These are phyloP conservation scores for Alternaria rosae DNA, from an alignment of 2,329 filamentous ascomycete genomes.

Conservation along the genomic window DNA sequence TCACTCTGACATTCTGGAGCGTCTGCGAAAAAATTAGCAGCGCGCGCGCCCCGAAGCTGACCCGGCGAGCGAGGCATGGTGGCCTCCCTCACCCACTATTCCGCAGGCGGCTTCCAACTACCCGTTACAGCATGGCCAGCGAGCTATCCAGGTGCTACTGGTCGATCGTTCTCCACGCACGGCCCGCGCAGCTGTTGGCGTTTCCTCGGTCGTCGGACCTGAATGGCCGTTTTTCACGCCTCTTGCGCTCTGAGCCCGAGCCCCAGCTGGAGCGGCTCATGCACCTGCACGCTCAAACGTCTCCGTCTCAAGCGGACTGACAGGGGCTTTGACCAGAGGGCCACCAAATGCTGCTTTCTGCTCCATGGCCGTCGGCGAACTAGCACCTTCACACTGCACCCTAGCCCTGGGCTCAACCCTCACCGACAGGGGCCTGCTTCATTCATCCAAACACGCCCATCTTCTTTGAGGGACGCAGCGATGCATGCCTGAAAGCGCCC, in stretches of 20 bases:
- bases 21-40: constrained; percentile 10
- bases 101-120: constrained; percentile 20
- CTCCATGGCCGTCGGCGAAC: constrained; percentile 20
- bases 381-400: constrained; percentile 1
- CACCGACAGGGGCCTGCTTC: constrained; percentile 9
- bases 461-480: not conserved
- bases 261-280: constrained; percentile 39
- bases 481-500: not conserved
- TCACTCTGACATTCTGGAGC: not conserved
- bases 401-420: constrained; percentile 12
- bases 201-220: constrained; percentile 32
- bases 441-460: constrained; percentile 1
- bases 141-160: constrained; percentile 23
- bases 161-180: constrained; percentile 38
- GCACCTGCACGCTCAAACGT: constrained; percentile 38
- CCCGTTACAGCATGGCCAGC: constrained; percentile 19
- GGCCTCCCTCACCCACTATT: constrained; percentile 4
- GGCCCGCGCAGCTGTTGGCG: constrained; percentile 30
- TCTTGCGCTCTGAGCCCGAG: constrained; percentile 26
- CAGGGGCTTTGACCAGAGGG: constrained; percentile 25
- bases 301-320: constrained; percentile 30
- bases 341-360: constrained; percentile 18
- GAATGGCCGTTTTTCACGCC: constrained; percentile 37
- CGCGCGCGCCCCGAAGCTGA: constrained; percentile 18
- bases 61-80: constrained; percentile 10